Evolutionary conservation across 1,284 basidiomycete species (phyloP).

Genomic region (Fistulinella staudtii): DNA sequence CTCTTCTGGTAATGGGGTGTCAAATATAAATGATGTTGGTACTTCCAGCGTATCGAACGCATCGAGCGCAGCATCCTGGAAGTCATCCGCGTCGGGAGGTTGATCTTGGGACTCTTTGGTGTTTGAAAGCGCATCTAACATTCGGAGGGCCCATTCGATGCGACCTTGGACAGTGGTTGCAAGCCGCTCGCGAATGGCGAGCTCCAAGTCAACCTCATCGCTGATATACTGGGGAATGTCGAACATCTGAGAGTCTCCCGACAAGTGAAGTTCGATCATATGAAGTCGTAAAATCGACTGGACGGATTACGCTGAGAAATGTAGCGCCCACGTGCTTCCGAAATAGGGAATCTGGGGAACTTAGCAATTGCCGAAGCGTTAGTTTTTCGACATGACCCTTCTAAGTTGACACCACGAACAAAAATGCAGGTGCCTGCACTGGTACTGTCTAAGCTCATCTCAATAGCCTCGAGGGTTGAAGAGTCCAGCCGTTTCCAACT

Average conservation of each 20-base stretch:
- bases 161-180: constrained; percentile 54
- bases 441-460: too few relatives aligned
- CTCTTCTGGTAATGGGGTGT: constrained; percentile 33
- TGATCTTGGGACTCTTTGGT: constrained; percentile 16
- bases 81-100: constrained; percentile 26
- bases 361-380: too few relatives aligned
- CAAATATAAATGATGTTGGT: constrained; percentile 48
- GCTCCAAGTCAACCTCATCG: constrained; percentile 63
- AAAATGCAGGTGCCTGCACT: too few relatives aligned
- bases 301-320: too few relatives aligned
- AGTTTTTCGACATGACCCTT: too few relatives aligned
- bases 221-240: constrained; percentile 21
- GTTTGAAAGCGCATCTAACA: constrained; percentile 49
- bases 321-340: too few relatives aligned
- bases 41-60: constrained; percentile 53
- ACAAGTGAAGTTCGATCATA: constrained; percentile 7
- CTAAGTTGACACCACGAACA: too few relatives aligned
- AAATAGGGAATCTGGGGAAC: too few relatives aligned
- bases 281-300: constrained; percentile 4
- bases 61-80: constrained; percentile 53
- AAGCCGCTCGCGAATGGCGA: constrained; percentile 54
- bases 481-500: too few relatives aligned
- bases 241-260: constrained; percentile 16
- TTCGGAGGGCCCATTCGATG: constrained; percentile 59
- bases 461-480: too few relatives aligned